Evolutionary conservation across 2,329 filamentous ascomycete genomes (phyloP), one percentile per base, ranked within the genome.

Genomic region (Orbilia oligospora): DNA sequence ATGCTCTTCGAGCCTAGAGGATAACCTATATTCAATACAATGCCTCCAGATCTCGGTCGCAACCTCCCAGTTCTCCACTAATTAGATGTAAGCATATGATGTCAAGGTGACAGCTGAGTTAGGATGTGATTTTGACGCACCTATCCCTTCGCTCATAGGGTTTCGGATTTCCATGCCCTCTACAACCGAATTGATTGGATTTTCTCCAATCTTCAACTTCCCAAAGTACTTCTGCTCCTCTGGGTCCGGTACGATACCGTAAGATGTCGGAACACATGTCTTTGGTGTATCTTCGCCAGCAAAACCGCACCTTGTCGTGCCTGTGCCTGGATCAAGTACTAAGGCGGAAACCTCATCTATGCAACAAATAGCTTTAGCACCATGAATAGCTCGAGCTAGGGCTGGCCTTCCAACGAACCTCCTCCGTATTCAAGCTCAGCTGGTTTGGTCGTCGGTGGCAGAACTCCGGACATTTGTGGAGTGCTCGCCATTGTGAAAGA

Each of bases 251-350:
- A 85, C 81, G 18, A 84, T 83, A 79, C 92, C 94, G 86, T 99
- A 99, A 86, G 92, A 93, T 53, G 94, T 96, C 30, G 95, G 94
- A 75, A 97, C 89, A 72, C 98, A 91, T 33, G 93, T 94, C 87
- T 98, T 98, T 82, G 96, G 96, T 0, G 94, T 92, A 86, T 99
- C 96, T 89, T 99, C 97, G 83, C 97, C 96, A 12, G 97, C 97
- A 83, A 98, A 99, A 75, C 96, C 96, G 77, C 94, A 96, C 85
- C 97, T 94, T 48, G 93, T 94, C 81, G 90, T 91, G 83, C 92
- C 93, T 86, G 94, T 97, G 80, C 97, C 96, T 2, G 96, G 93
- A 84, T 99, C 96, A 83, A 99, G 93, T 44, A 99, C 93, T 82
- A 99, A 92, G 66, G 97, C 97, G 41, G 94, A 97, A 81, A 99